Evolutionary conservation across 2,329 filamentous ascomycete species (phyloP), one percentile per base, ranked within the genome.

Genomic region (Penicillium olsonii): DNA sequence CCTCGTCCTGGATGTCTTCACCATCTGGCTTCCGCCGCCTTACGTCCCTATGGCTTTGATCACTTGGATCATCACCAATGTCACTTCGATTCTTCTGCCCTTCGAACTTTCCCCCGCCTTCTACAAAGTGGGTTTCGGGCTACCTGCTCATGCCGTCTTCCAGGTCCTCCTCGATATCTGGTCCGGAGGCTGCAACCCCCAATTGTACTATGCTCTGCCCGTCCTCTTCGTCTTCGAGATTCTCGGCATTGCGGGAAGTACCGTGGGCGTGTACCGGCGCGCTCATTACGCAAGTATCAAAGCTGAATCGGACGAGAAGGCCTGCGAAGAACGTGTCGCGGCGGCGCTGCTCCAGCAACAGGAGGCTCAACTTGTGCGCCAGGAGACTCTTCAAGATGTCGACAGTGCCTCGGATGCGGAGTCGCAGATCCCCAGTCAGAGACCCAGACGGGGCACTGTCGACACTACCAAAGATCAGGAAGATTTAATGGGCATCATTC

Each of bases 1-100:
- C 45, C 62, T 74, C 14, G 65, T 69, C 12, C 63, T 78, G 2
- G 76, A 79, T 48, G 63, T 69, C n/a, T 68, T 75, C 37, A 72
- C 74, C 0, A 63, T 71, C 31, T 73, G 73, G 63, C 48, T 76
- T 2, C 68, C 73, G 0, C 55, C 67, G 9, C 62, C 66, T 0
- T 72, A 66, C 48, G 64, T 78, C 39, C 78, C 77, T 0, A 75
- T 78, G 65, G 68, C 70, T 7, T 57, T 77, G 5, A 63, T 78
- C 5, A 57, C 68, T 0, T 79, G 76, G 76, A 55, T 78, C 5
- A 63, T 77, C 12, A 14, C 69, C 22, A 79, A 78, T 49, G 60
- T 78, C 6, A 62, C 72, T 0, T 72, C 68, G 2, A 70, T 73
- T 10, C 57, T 78, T 15, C 61, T 72, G 6, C 76, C 76, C 0